Evolutionary conservation across 495 filamentous ascomycete genomes (phyloP).

Genomic region (Daldinia vernicosa): DNA sequence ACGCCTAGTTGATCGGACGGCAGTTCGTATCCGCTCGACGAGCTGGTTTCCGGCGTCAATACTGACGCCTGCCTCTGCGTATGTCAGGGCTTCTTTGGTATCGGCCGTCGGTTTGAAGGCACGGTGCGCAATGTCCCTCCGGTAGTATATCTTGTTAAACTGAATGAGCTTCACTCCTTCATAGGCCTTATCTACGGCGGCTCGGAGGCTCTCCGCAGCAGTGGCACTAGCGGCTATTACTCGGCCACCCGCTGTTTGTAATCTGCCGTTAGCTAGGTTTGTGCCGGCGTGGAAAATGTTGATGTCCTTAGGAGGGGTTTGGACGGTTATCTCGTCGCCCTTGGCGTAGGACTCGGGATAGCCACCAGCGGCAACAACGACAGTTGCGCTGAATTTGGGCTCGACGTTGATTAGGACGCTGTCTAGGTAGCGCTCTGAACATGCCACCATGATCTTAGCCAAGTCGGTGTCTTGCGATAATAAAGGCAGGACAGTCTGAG

Average conservation of each 20-base stretch:
- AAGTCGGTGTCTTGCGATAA: conserved; percentile 83
- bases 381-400: conserved; percentile 79
- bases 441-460: conserved; percentile 89
- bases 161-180: conserved; percentile 76
- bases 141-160: conserved; percentile 91
- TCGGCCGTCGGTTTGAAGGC: conserved; percentile 57
- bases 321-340: conserved; percentile 75
- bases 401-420: conserved; percentile 73
- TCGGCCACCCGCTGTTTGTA: conserved; percentile 83
- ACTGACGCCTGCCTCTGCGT: conserved; percentile 91
- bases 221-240: conserved; percentile 90
- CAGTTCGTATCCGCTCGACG: conserved; percentile 85
- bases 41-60: conserved; percentile 92
- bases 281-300: conserved; percentile 96
- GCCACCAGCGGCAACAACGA: conserved; percentile 93
- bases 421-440: conserved; percentile 76
- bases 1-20: conserved; percentile 78
- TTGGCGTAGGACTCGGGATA: conserved; percentile 92
- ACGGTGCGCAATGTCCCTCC: conserved; percentile 89
- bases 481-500: conserved; percentile 88
- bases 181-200: conserved; percentile 87
- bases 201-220: conserved; percentile 72
- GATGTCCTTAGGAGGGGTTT: conserved; percentile 55
- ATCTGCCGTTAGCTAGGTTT: conserved; percentile 64
- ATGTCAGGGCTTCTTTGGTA: conserved; percentile 74